Base-by-base conservation (phyloP, 2,329 filamentous ascomycete genomes). In the Byssoonygena ceratinophila region DNA sequence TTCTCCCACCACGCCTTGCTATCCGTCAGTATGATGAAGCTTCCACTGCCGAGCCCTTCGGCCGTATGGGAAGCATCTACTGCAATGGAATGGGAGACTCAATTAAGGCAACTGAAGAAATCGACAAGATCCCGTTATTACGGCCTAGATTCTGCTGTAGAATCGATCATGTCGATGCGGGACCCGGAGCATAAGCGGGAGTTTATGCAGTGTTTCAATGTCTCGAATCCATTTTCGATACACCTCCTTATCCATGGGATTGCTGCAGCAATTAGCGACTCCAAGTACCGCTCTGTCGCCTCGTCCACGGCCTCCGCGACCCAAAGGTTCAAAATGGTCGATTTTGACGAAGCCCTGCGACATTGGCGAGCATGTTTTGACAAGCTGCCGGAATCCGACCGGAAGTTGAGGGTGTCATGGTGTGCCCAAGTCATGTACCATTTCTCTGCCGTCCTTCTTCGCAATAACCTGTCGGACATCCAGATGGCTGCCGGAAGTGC, bases 401-500 rank as follows among this genome's bases (percentile, higher is more conserved):
- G 48, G 18, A 48, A 51, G 22, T 57, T 45, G 4, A 53, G 55
- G 39, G 37, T 58, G 12, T 54, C 55, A 4, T 55, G 58, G 55
- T 55, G 48, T 25, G 48, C 59, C 4, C 27, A 57, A 9, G 51
- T 59, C 4, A 59, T 59, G 48, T 60, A 60, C 37, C 53, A 59
- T 36, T 57, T 60, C 36, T 53, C 55, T 12, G 48, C 58, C 1
- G 53, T 59, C 1, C 53, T 60, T 14, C 49, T 60, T 20, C 56
- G 55, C 6, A 59, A 55, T 34, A 60, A 53, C 11, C 41, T 60
- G 16, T 54, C 57, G 22, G 59, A 60, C 40, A 59, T 59, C 34
- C 59, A 59, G 20, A 59, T 59, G 59, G 59, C 59, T 7, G 59
- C 59, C 6, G 59, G 59, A 11, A 60, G 52, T 23, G 56, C 59